These are phyloP conservation scores for Pseudogymnoascus verrucosus DNA, from an alignment of 2,329 filamentous ascomycete genomes.

Conservation along the genomic window DNA sequence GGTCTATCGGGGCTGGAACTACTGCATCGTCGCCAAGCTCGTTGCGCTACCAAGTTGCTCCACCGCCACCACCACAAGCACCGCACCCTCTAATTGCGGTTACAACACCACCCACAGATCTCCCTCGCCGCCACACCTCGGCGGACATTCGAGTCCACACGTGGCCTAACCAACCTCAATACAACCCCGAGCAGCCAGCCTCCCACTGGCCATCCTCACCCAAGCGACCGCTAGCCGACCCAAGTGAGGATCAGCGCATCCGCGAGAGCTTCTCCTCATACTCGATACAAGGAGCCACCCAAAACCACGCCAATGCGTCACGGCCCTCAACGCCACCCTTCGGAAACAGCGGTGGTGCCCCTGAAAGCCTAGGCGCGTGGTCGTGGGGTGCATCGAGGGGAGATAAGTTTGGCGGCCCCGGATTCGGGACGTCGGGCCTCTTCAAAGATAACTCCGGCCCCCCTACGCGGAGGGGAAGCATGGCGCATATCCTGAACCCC, in stretches of 20 bases:
- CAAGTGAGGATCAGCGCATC: conserved; percentile 49
- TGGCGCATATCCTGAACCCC: conserved; percentile 65
- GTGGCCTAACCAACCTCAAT: conserved; percentile 63
- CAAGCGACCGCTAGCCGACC: conserved; percentile 39
- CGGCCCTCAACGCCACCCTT: conserved; percentile 26
- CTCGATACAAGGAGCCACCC: conserved; percentile 37
- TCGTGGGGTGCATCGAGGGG: conserved; percentile 26
- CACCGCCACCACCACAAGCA: conserved; percentile 42
- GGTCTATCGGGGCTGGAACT: conserved; percentile 67
- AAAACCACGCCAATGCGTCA: conserved; percentile 22
- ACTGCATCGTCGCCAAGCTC: conserved; percentile 67
- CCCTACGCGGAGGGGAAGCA: conserved; percentile 59
- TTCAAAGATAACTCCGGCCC: conserved; percentile 41
- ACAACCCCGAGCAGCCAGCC: conserved; percentile 53
- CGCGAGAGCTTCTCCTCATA: conserved; percentile 57
- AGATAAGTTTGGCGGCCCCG: conserved; percentile 19
- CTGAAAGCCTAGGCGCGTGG: conserved; percentile 27
- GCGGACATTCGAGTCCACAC: conserved; percentile 89
- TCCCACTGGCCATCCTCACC: conserved; percentile 62
- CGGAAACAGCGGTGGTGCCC: conserved; percentile 21
- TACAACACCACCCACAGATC: conserved; percentile 56
- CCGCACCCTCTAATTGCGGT: conserved; percentile 59
- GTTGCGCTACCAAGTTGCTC: conserved; percentile 52
- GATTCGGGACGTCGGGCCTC: conserved; percentile 25
- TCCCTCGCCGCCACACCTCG: conserved; percentile 82